These are phyloP conservation scores for Brasenia schreberi DNA, from an alignment of 164 flowering plant genomes.

Conservation along the genomic window DNA sequence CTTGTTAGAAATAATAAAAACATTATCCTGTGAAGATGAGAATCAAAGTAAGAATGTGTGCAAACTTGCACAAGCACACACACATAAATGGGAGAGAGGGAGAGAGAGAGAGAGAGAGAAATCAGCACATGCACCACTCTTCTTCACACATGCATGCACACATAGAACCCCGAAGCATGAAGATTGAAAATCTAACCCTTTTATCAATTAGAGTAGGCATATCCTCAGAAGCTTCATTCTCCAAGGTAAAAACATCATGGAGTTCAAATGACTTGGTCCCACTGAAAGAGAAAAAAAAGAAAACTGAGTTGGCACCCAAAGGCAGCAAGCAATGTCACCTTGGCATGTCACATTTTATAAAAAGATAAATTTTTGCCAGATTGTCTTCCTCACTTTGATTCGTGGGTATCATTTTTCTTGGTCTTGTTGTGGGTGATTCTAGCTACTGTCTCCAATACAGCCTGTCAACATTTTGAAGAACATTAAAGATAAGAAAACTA, in stretches of 20 bases:
- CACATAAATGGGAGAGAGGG: neutral
- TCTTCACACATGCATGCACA: too few species aligned
- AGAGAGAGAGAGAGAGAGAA: conserved; percentile 2
- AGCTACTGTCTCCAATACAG: conserved; percentile 86
- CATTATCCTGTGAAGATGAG: conserved; percentile 58
- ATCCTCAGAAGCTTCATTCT: conserved; percentile 73
- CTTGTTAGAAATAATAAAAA: conserved; percentile 92
- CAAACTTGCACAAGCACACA: neutral
- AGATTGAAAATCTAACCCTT: conserved; percentile 31
- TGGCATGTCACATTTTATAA: neutral
- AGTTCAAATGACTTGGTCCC: conserved; percentile 73
- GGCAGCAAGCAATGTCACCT: neutral
- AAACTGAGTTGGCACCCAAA: neutral
- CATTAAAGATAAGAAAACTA: neutral
- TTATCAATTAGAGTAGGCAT: conserved; percentile 70
- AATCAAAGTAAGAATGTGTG: neutral
- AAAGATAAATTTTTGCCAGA: neutral
- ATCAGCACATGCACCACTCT: too few species aligned
- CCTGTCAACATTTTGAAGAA: conserved; percentile 28
- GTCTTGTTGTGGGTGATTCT: conserved; percentile 72
- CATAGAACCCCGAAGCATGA: neutral
- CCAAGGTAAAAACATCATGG: conserved; percentile 70
- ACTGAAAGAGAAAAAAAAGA: conserved; percentile 25
- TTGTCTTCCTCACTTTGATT: conserved; percentile 42
- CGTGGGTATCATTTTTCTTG: conserved; percentile 74